These are phyloP conservation scores for Microbotryomycetes sp. DNA, from an alignment of 1,284 basidiomycete species.

Conservation along the genomic window DNA sequence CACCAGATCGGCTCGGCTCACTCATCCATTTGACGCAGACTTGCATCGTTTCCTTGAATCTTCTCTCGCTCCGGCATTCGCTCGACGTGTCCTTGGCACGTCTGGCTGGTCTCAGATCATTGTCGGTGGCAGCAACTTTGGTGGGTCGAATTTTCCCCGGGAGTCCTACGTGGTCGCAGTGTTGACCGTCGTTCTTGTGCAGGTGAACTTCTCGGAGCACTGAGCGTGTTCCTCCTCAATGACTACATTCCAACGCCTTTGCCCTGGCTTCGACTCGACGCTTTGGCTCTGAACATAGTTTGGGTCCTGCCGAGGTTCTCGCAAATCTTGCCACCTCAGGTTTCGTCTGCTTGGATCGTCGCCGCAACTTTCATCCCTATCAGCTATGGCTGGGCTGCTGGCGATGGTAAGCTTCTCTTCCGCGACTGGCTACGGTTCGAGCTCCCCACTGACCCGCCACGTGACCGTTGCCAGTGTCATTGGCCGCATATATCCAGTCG, in stretches of 20 bases:
- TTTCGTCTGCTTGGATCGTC: conserved; percentile 37
- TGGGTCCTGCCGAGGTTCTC: conserved; percentile 43
- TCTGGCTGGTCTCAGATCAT: conserved; percentile 43
- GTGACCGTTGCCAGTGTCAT: too few relatives aligned
- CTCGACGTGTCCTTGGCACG: conserved; percentile 39
- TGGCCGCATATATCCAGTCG: conserved; percentile 45
- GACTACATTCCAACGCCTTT: conserved; percentile 41
- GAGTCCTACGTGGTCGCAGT: conserved; percentile 26
- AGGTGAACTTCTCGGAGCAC: conserved; percentile 43
- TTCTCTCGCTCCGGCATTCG: conserved; percentile 42
- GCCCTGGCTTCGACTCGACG: conserved; percentile 42
- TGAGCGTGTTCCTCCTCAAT: conserved; percentile 40
- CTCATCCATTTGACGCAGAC: too few relatives aligned
- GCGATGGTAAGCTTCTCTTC: too few relatives aligned
- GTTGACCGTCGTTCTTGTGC: conserved; percentile 36
- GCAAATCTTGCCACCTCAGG: conserved; percentile 15
- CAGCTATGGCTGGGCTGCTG: conserved; percentile 44
- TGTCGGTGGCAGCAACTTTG: conserved; percentile 36
- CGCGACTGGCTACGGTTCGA: too few relatives aligned
- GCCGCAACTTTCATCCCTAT: conserved; percentile 40
- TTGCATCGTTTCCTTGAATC: conserved; percentile 45
- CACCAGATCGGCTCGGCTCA: too few relatives aligned
- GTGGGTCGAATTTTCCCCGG: not conserved
- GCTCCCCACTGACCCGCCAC: too few relatives aligned
- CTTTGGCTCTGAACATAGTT: conserved; percentile 40